A percentile compares a stretch with the other conserved stretches of the same genome.
Conservation (phyloP, 305 asterid genomes). For the Vinca major region DNA sequence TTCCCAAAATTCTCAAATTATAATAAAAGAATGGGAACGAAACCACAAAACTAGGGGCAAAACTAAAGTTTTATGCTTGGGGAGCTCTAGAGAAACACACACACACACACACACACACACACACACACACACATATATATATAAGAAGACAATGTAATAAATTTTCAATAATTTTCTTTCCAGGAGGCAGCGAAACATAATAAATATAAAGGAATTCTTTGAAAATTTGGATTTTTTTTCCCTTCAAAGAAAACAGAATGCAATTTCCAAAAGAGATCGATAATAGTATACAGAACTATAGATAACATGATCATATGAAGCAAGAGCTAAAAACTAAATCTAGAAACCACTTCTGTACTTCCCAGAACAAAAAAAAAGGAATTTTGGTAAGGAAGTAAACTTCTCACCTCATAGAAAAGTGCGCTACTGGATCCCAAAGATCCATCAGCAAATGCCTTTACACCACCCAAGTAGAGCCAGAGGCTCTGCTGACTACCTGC, state of each 20-base stretch:
- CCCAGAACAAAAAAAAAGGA: background rate
- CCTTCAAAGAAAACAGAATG: too few relatives aligned
- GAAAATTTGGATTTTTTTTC: too few relatives aligned
- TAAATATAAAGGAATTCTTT: too few relatives aligned
- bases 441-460: constrained; percentile 91
- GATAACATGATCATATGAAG: background rate
- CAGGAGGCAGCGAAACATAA: too few relatives aligned
- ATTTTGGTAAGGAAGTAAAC: constrained; percentile 6
- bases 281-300: background rate
- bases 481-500: constrained; percentile 63
- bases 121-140: too few relatives aligned
- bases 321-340: background rate
- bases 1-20: background rate
- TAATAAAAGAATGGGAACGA: background rate
- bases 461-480: constrained; percentile 88
- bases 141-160: too few relatives aligned
- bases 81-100: too few relatives aligned
- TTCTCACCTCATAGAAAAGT: constrained; percentile 60
- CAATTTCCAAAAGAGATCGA: too few relatives aligned
- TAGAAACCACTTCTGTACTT: background rate
- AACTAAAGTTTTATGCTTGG: too few relatives aligned
- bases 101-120: too few relatives aligned
- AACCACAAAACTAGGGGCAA: too few relatives aligned
- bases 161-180: too few relatives aligned
- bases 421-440: constrained; percentile 96